Percentiles rank a stretch among this genome's conserved stretches.
phyloP scores from a whole-genome alignment of 2,329 filamentous ascomycete genomes.

The Pseudogymnoascus pannorum region DNA sequence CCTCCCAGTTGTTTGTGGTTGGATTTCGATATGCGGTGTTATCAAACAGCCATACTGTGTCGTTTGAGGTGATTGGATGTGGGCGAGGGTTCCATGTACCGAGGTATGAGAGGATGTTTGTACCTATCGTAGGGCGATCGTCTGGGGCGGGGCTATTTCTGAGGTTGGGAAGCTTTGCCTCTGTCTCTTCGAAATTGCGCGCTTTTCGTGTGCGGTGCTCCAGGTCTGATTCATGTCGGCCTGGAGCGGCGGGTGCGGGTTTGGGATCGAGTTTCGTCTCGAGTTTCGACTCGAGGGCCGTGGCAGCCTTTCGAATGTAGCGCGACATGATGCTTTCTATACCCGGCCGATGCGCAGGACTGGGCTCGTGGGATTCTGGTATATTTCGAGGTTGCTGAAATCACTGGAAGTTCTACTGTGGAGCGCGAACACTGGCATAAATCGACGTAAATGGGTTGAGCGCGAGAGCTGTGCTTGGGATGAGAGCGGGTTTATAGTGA shows the following conservation, averaged over 20 bases:
- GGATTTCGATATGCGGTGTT: constrained; percentile 68
- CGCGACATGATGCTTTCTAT: constrained; percentile 1
- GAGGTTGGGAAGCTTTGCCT: constrained; percentile 39
- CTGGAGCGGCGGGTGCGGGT: constrained; percentile 14
- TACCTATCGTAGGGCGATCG: constrained; percentile 17
- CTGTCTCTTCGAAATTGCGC: constrained; percentile 43
- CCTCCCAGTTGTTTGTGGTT: constrained; percentile 55
- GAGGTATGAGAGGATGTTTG: constrained; percentile 42
- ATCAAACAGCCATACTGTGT: constrained; percentile 84
- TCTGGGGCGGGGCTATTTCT: constrained; percentile 22
- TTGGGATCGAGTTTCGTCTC: background rate
- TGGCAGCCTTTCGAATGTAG: background rate
- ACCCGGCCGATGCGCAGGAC: background rate
- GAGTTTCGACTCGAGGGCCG: background rate
- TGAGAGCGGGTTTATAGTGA: background rate
- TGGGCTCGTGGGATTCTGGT: background rate
- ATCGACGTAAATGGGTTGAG: background rate
- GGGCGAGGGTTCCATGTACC: constrained; percentile 49
- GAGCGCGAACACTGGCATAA: background rate
- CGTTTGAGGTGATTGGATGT: constrained; percentile 48
- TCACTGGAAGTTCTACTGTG: background rate
- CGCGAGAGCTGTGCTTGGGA: background rate
- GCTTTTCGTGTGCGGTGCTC: constrained; percentile 43
- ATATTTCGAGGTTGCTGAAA: background rate
- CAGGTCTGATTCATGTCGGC: constrained; percentile 33